A percentile compares a stretch with the other conserved stretches of the same genome.
Conservation (phyloP, 108 stramenopile species). For the Skeletonema tropicum region DNA sequence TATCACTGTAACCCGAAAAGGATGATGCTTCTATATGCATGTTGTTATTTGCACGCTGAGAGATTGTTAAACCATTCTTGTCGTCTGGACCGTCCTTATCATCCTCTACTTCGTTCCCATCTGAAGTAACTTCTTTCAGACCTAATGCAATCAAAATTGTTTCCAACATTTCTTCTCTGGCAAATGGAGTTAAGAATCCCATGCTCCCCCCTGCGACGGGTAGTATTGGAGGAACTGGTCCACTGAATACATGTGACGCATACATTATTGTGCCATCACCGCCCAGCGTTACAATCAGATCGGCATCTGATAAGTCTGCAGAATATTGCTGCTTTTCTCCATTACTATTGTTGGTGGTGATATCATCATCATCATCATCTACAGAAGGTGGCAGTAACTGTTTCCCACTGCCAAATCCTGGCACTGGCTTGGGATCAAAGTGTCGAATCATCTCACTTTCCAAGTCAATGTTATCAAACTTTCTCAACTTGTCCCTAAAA, state of each 20-base stretch:
- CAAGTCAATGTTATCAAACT: slow-evolving; percentile 47
- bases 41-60: slow-evolving; percentile 37
- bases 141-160: slow-evolving; percentile 77
- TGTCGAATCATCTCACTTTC: slow-evolving; percentile 59
- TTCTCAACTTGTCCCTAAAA: slow-evolving; percentile 60
- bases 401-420: slow-evolving; percentile 60
- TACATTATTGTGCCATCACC: slow-evolving; percentile 88
- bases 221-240: slow-evolving; percentile 86
- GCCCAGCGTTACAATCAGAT: slow-evolving; percentile 80
- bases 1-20: slow-evolving; percentile 40
- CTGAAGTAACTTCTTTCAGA: slow-evolving; percentile 24
- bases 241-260: slow-evolving; percentile 62
- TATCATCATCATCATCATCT: background rate
- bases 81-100: slow-evolving; percentile 5
- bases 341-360: slow-evolving; percentile 5
- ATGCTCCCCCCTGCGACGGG: slow-evolving; percentile 90
- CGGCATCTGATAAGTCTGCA: slow-evolving; percentile 51
- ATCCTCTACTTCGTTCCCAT: slow-evolving; percentile 15
- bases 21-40: slow-evolving; percentile 31
- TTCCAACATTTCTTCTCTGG: slow-evolving; percentile 75
- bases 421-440: slow-evolving; percentile 67
- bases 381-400: slow-evolving; percentile 7
- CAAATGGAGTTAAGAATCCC: slow-evolving; percentile 94
- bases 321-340: slow-evolving; percentile 22
- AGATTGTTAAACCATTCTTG: slow-evolving; percentile 11